Conservation (phyloP, 1,284 basidiomycete species). For the Clitocybe nebularis region DNA sequence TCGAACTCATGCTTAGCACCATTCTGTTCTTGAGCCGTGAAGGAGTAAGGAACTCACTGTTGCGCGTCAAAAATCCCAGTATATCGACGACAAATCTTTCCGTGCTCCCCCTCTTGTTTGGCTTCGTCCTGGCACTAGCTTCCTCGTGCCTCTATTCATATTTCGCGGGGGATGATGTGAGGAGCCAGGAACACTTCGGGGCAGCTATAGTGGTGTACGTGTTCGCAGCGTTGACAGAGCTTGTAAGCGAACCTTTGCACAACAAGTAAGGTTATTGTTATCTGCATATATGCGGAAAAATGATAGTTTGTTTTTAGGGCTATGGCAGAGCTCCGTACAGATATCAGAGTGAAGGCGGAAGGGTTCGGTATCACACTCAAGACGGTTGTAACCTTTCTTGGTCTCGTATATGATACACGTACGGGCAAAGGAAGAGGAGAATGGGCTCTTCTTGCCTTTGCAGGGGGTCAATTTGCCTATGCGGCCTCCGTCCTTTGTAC, state of each 20-base stretch:
- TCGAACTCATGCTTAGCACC: constrained; percentile 69
- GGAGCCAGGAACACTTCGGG: constrained; percentile 61
- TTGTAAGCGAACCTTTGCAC: constrained; percentile 82
- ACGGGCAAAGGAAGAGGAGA: constrained; percentile 27
- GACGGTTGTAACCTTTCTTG: constrained; percentile 64
- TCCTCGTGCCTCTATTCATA: constrained; percentile 46
- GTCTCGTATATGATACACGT: constrained; percentile 48
- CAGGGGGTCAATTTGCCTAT: constrained; percentile 75
- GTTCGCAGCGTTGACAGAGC: constrained; percentile 69
- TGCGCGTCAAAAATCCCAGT: constrained; percentile 35
- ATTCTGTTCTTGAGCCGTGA: constrained; percentile 92
- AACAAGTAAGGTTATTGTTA: constrained; percentile 45
- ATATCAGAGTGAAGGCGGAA: constrained; percentile 76
- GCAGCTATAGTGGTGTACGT: constrained; percentile 68
- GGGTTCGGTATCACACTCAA: constrained; percentile 77
- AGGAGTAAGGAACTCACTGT: constrained; percentile 81
- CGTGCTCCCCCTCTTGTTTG: constrained; percentile 55
- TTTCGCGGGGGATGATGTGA: constrained; percentile 48
- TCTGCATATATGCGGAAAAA: background rate
- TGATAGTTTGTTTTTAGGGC: constrained; percentile 38
- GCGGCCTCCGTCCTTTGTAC: constrained; percentile 38
- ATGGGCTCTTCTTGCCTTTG: constrained; percentile 76
- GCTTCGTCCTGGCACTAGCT: constrained; percentile 47
- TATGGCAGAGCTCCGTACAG: constrained; percentile 64
- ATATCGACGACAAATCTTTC: constrained; percentile 41